Percentiles rank a stretch among this genome's conserved stretches.
These are phyloP conservation scores for Salix caprea DNA, from an alignment of 345 rosid genomes.

Conservation along the genomic window DNA sequence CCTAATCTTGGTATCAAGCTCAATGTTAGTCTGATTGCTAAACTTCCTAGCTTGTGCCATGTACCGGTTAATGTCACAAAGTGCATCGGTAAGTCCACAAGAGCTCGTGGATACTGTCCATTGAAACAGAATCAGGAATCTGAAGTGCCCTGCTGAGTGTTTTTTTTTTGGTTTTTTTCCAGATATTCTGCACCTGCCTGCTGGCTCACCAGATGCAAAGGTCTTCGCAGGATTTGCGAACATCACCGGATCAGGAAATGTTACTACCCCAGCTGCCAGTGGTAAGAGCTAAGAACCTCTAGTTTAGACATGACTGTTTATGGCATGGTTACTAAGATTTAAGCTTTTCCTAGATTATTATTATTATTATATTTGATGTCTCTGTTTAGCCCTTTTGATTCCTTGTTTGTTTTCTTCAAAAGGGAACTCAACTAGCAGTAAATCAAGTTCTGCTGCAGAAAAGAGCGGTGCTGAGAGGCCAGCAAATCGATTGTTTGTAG, in stretches of 20 bases:
- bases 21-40: constrained; percentile 56
- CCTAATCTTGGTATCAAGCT: constrained; percentile 68
- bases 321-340: no score
- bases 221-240: constrained; percentile 52
- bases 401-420: background rate
- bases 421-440: constrained; percentile 14
- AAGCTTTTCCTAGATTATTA: no score
- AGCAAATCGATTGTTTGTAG: constrained; percentile 24
- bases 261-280: constrained; percentile 24
- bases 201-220: constrained; percentile 62
- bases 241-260: constrained; percentile 17
- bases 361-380: background rate
- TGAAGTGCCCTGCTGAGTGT: background rate
- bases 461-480: constrained; percentile 38
- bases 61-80: constrained; percentile 44
- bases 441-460: constrained; percentile 20
- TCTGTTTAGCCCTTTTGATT: background rate
- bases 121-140: background rate
- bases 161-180: background rate
- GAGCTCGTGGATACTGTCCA: no score
- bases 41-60: constrained; percentile 56
- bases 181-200: constrained; percentile 64
- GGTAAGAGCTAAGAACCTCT: constrained; percentile 22
- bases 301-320: background rate
- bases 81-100: constrained; percentile 48